Base-by-base conservation (phyloP, 352 stramenopile species). In the Globisporangium paddicum region DNA sequence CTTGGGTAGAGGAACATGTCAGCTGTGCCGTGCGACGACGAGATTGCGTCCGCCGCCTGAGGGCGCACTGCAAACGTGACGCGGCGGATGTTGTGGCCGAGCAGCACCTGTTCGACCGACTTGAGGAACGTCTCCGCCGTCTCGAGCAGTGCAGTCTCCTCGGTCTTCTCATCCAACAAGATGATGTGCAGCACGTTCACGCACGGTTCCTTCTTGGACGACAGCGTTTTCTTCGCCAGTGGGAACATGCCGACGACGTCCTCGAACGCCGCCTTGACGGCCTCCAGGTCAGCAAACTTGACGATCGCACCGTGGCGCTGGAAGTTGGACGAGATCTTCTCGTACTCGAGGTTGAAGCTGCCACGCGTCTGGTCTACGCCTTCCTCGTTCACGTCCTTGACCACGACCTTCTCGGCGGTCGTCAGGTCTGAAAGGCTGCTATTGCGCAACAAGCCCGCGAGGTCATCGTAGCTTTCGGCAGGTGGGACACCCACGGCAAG, bases 101-200 rank as follows among this genome's bases (percentile, higher is more conserved):
- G 76, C 25, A 95, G 63, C 23, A 77, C 68, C 18, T 75, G 62
- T 34, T 80, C 71, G 56, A 87, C 62, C 13, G 77, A 73, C 61
- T 86, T 87, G 19, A 95, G 79, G 60, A 87, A 90, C 5, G 52
- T 35, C 61, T 93, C 74, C 14, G 72, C 71, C 10, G 82, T 48
- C 60, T 82, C 65, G 21, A 95, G 55, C 18, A 93, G 71, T 34
- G 64, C 63, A 7, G 51, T 55, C 65, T 94, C 82, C 16, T 88
- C 68, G 3, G 67, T 74, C 50, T 77, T 69, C 57, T 95, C 81
- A 23, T 93, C 76, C 28, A 93, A 58, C 52, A 95, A 51, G 40
- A 93, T 78, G 8, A 93, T 68, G 67, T 95, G 86, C 9, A 95
- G 68, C n/a, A 95, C 86, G 60, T 95, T 92, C 48, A 93, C 79